Evolutionary conservation across 352 stramenopile genomes (phyloP), one percentile per base, ranked within the genome.

Genomic region (Blastocystis sp.): DNA sequence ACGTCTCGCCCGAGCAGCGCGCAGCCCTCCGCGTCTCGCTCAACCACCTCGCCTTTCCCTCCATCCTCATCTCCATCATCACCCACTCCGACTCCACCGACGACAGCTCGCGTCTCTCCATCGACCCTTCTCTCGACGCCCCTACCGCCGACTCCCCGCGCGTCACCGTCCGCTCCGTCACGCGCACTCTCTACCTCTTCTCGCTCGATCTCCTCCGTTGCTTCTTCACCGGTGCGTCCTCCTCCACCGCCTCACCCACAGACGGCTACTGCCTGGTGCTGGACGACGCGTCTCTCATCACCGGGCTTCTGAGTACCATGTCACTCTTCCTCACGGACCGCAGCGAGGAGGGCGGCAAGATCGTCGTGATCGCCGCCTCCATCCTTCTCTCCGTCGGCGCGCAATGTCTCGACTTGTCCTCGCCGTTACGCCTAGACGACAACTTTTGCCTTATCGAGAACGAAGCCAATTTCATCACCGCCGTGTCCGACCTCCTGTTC

Each of bases 11-110:
- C n/a, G 34, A 42, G 28, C 48, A 17, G 1, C 14, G 24, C 17
- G 66, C 42, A 28, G 57, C 40, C 17, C 40, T 59, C 24, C 59
- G 57, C 54, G 21, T 42, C 59, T 24, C 40, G 10, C 74, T 84
- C 42, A 45, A n/a, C 40, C 17, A 34, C 11, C 52, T 84, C 54
- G 14, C 43, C 3, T 42, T 84, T 4, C 74, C 74, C 17, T 84
- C 74, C 24, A 62, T 84, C 6, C 61, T 84, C 1, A 70, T 84
- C 48, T 45, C 38, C 11, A 24, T 84, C 14, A 24, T 84, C 38
- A 19, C 61, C 6, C 48, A 17, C 48, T 57, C 48, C 48, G 14
- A 57, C 66, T 19, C 38, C 19, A 14, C 9, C 21, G 42, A 60
- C 45, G 66, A 77, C 66, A 10, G 11, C n/a, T 59, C 66, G 4